Conservation (phyloP, 2,329 filamentous ascomycete genomes). For the Rasamsonia emersonii region DNA sequence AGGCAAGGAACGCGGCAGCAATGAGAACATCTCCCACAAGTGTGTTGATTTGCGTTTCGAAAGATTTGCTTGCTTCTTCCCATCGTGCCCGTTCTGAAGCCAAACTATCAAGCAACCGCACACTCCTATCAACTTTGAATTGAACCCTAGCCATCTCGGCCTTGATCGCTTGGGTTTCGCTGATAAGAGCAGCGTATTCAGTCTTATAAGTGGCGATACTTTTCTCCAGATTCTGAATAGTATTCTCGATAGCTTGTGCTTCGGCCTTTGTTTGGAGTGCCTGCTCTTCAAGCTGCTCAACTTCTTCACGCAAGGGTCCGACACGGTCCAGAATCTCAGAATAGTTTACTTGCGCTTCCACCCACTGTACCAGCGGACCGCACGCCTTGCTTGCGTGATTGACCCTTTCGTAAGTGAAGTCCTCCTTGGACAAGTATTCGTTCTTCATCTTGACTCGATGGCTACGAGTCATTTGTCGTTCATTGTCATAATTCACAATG, state of each 20-base stretch:
- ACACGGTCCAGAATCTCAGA: conserved; percentile 95
- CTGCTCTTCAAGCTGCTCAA: conserved; percentile 75
- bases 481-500: conserved; percentile 96
- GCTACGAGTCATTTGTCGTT: conserved; percentile 79
- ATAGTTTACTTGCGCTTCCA: conserved; percentile 91
- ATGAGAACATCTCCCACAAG: conserved; percentile 92
- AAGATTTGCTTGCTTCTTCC: conserved; percentile 96
- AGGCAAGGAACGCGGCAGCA: conserved; percentile 94
- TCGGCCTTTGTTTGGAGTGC: conserved; percentile 88
- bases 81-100: conserved; percentile 88
- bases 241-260: conserved; percentile 83
- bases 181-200: conserved; percentile 92
- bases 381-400: conserved; percentile 95
- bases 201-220: conserved; percentile 94
- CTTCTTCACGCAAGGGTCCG: conserved; percentile 84
- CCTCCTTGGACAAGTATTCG: conserved; percentile 83
- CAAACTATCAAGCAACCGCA: conserved; percentile 85
- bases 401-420: conserved; percentile 94
- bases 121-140: conserved; percentile 95
- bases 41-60: conserved; percentile 95
- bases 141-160: conserved; percentile 91
- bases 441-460: conserved; percentile 83
- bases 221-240: conserved; percentile 71
- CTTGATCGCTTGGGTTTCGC: conserved; percentile 96
- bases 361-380: conserved; percentile 94